These are phyloP conservation scores for Cladosporium sp. DNA, from an alignment of 2,329 filamentous ascomycete species.

Conservation along the genomic window DNA sequence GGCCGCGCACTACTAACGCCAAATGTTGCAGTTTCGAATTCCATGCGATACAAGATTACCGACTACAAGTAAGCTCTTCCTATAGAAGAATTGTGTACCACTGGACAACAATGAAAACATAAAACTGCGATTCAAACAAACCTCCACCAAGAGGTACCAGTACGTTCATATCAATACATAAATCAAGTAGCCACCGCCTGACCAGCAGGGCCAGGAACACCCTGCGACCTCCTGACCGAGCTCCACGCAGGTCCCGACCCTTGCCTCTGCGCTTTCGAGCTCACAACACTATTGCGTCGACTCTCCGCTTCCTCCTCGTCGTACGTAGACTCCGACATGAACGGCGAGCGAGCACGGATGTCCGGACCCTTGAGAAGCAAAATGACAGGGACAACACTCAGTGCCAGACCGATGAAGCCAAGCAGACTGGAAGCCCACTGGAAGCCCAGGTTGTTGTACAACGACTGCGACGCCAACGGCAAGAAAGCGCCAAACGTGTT, in stretches of 20 bases:
- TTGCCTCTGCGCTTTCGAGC: conserved; percentile 7
- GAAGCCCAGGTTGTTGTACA: conserved; percentile 33
- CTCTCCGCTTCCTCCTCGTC: conserved; percentile 23
- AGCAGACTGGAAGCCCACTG: conserved; percentile 32
- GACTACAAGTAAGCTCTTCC: no score
- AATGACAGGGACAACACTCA: conserved; percentile 34
- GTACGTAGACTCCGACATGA: conserved; percentile 26
- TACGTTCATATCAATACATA: not conserved
- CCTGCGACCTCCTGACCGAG: conserved; percentile 1
- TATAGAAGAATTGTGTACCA: no score
- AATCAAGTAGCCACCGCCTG: not conserved
- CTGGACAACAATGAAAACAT: no score
- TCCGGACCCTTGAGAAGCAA: conserved; percentile 29
- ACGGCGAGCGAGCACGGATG: conserved; percentile 26
- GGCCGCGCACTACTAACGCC: no score
- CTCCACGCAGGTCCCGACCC: conserved; percentile 4
- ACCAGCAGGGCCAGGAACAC: conserved; percentile 6
- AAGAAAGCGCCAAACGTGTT: conserved; percentile 33
- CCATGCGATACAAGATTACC: no score
- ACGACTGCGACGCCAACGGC: conserved; percentile 25
- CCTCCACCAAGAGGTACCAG: no score
- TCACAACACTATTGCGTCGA: conserved; percentile 18
- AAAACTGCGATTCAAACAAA: no score
- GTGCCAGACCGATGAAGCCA: conserved; percentile 39
- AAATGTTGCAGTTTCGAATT: no score